Evolutionary conservation across 371 early-diverging fungal genomes (phyloP).

Genomic region (Nematocida homosporus): DNA sequence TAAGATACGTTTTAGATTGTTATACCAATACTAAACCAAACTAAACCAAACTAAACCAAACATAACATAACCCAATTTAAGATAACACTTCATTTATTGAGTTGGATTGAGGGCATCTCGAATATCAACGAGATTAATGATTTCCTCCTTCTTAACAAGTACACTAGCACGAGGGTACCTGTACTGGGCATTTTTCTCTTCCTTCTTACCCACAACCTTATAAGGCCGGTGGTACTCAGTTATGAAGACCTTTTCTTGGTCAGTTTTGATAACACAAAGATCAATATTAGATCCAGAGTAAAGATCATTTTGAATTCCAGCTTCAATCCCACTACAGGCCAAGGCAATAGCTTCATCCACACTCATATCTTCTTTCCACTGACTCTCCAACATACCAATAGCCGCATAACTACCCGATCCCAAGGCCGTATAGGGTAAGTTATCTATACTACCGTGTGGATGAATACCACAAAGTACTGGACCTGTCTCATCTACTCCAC

Average conservation of each 20-base stretch:
- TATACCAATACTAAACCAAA: no score
- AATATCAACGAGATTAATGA: conserved; percentile 17
- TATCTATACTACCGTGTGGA: conserved; percentile 92
- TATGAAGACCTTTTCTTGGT: conserved; percentile 21
- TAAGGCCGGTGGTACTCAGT: conserved; percentile 53
- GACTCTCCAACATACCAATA: conserved; percentile 86
- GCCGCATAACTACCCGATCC: conserved; percentile 94
- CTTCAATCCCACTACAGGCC: conserved; percentile 85
- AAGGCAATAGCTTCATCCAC: conserved; percentile 84
- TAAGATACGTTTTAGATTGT: no score
- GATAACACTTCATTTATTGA: no score
- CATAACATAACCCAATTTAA: no score
- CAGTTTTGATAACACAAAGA: conserved; percentile 69
- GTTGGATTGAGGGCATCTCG: conserved; percentile 1
- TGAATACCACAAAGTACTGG: conserved; percentile 84
- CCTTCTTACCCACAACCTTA: conserved; percentile 56
- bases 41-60: no score
- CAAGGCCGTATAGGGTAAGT: conserved; percentile 88
- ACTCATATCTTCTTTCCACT: conserved; percentile 77
- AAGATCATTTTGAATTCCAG: conserved; percentile 97
- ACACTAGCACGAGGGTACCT: conserved; percentile 34
- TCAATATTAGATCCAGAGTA: conserved; percentile 97
- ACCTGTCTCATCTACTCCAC: conserved; percentile 85
- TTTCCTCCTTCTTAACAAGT: conserved; percentile 27
- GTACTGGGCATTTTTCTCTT: conserved; percentile 27